Base-by-base conservation (phyloP, 495 filamentous ascomycete genomes). In the Penicillium argentinense region DNA sequence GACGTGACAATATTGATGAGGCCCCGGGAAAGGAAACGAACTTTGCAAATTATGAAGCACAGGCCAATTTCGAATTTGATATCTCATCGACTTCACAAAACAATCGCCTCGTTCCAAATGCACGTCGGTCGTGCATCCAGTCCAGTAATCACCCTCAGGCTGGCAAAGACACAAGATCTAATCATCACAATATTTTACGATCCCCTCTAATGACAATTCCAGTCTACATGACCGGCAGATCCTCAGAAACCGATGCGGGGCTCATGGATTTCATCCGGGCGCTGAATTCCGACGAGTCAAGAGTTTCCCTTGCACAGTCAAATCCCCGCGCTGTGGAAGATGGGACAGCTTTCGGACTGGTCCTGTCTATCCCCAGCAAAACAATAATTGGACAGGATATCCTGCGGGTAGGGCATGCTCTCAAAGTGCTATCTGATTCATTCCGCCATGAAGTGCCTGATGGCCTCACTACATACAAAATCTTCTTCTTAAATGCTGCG, bases 401-500 rank as follows among this genome's bases (percentile, higher is more conserved):
- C 18, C 48, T 56, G 24, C 40, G 50, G 5, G 19, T 67, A 1
- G 61, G 47, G 13, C 54, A 48, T 27, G 12, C 24, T 0, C 26
- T n/a, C n/a, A n/a, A n/a, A n/a, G n/a, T n/a, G n/a, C n/a, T 71
- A 22, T 49, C 50, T 32, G 12, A 42, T 1, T 9, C 17, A 7
- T 27, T 66, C 7, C 23, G 43, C 14, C 7, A 22, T 9, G 28
- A 27, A 22, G 22, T 9, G 2, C 13, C 30, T 18, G 23, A 18
- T 2, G 12, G 53, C 8, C 50, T 57, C 9, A 14, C 25, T 12
- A 40, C 25, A 1, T 68, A 65, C 9, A 63, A 53, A 9, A 63
- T 75, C 5, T 68, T 75, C 43, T 55, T 75, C 38, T 45, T 75
- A 17, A 52, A 64, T 25, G 45, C 51, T 8, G 42, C 36, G 11